Evolutionary conservation across 2,329 filamentous ascomycete species (phyloP).

Genomic region (Thyridium curvatum): DNA sequence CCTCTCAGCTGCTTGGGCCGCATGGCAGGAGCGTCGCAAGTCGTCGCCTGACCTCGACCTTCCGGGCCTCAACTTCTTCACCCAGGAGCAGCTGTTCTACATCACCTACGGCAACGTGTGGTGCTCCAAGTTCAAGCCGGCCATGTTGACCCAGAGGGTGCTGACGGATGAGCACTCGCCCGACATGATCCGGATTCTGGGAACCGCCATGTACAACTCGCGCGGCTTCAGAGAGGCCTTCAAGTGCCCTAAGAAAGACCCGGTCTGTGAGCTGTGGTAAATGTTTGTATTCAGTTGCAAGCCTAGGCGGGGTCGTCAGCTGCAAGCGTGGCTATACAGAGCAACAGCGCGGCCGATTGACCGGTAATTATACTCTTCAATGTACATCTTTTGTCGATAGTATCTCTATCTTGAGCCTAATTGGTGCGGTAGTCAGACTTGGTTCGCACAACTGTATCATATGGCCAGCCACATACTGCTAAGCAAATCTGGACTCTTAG

Average conservation of each 20-base stretch:
- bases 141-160: constrained; percentile 48
- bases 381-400: too few species aligned
- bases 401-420: too few species aligned
- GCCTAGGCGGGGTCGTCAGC: too few species aligned
- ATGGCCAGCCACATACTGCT: too few species aligned
- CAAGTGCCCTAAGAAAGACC: constrained; percentile 57
- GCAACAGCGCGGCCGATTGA: too few species aligned
- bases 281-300: not conserved
- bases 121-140: constrained; percentile 58
- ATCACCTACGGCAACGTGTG: constrained; percentile 57
- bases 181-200: constrained; percentile 51
- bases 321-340: too few species aligned
- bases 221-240: constrained; percentile 61
- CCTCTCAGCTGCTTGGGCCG: constrained; percentile 53
- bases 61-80: constrained; percentile 31
- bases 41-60: constrained; percentile 1
- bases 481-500: too few species aligned
- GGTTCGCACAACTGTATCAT: too few species aligned
- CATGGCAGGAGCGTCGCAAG: constrained; percentile 51
- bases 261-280: constrained; percentile 63
- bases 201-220: constrained; percentile 57
- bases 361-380: too few species aligned
- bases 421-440: too few species aligned
- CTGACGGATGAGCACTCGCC: constrained; percentile 61
- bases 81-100: constrained; percentile 64